Conservation (phyloP, 1,139 yeast genomes). For the Pichia sp. region DNA sequence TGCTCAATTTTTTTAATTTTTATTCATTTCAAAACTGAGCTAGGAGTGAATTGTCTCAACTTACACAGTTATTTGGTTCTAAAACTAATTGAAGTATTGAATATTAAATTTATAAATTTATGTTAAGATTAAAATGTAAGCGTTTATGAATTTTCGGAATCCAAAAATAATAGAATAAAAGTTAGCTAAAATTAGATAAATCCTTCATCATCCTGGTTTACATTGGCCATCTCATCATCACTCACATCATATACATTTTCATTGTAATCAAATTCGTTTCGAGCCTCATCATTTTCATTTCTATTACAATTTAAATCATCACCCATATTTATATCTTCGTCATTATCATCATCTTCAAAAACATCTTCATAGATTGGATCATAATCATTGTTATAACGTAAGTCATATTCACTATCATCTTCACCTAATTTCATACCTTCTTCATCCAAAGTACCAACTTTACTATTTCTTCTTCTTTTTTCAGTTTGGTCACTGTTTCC, state of each 20-base stretch:
- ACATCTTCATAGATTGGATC: slow-evolving; percentile 27
- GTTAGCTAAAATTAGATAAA: slow-evolving; percentile 2
- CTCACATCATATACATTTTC: slow-evolving; percentile 34
- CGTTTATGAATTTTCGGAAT: neutral
- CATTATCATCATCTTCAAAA: slow-evolving; percentile 28
- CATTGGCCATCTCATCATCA: slow-evolving; percentile 26
- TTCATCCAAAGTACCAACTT: slow-evolving; percentile 30
- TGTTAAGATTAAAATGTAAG: neutral
- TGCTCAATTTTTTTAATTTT: too few species aligned
- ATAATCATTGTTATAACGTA: slow-evolving; percentile 28
- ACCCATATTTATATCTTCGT: slow-evolving; percentile 20
- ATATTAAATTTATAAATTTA: neutral
- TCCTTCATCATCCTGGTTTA: slow-evolving; percentile 30
- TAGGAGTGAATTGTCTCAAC: too few species aligned
- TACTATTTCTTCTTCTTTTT: slow-evolving; percentile 24
- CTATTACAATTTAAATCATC: slow-evolving; percentile 13
- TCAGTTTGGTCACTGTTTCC: slow-evolving; percentile 1
- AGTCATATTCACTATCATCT: slow-evolving; percentile 30
- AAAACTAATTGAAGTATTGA: too few species aligned
- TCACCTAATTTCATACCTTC: slow-evolving; percentile 23
- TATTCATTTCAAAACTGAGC: too few species aligned
- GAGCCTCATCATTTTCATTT: slow-evolving; percentile 6
- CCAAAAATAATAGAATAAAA: neutral
- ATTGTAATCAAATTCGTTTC: slow-evolving; percentile 31
- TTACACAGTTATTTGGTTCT: too few species aligned